Conservation (phyloP, 2,329 filamentous ascomycete genomes). For the Didymella arachidicola region DNA sequence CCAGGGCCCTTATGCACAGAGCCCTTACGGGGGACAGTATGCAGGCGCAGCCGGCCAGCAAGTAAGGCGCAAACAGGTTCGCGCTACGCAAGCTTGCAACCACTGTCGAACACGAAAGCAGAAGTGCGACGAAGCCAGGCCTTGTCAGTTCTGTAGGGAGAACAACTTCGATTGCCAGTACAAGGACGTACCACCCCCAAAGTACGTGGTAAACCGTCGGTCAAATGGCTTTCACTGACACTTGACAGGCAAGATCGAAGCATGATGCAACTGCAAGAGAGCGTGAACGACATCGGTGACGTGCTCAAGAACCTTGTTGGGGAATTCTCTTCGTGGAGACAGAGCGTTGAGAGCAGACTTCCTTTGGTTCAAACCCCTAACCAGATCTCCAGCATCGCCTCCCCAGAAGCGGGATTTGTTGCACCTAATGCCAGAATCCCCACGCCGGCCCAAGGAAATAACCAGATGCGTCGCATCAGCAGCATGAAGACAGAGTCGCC, state of each 20-base stretch:
- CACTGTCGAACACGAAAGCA: conserved; percentile 53
- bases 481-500: conserved; percentile 49
- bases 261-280: conserved; percentile 58
- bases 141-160: conserved; percentile 74
- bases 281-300: conserved; percentile 51
- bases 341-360: conserved; percentile 43
- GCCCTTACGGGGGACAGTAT: conserved; percentile 44
- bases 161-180: conserved; percentile 87
- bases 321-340: conserved; percentile 46
- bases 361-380: conserved; percentile 27
- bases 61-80: conserved; percentile 48
- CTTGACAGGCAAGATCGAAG: conserved; percentile 56
- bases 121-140: conserved; percentile 52
- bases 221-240: conserved; percentile 28
- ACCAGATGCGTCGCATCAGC: conserved; percentile 37
- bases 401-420: conserved; percentile 39
- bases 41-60: conserved; percentile 30
- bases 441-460: conserved; percentile 40
- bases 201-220: conserved; percentile 63
- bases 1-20: conserved; percentile 36
- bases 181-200: conserved; percentile 87
- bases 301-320: conserved; percentile 41
- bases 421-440: conserved; percentile 38
- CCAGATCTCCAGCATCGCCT: conserved; percentile 36
- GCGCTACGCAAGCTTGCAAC: conserved; percentile 70